Evolutionary conservation across 116 monocot genomes (phyloP).

Genomic region (Posidonia oceanica): DNA sequence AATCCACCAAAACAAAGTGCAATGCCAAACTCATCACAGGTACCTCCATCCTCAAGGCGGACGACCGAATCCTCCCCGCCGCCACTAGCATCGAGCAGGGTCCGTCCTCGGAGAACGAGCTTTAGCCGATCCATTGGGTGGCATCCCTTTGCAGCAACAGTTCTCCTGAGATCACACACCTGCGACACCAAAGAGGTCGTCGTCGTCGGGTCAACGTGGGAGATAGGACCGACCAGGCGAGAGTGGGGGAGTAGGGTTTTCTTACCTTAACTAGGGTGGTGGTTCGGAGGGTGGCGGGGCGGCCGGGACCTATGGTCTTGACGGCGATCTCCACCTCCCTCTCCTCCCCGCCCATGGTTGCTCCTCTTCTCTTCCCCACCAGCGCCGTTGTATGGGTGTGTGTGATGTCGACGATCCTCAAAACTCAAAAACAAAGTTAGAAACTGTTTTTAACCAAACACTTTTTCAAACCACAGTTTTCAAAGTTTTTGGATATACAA

Average conservation of each 20-base stretch:
- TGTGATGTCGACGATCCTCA: no score
- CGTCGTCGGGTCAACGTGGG: background rate
- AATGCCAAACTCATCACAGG: background rate
- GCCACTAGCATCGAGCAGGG: conserved; percentile 20
- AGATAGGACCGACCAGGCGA: background rate
- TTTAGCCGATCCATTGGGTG: conserved; percentile 48
- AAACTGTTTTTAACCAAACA: no score
- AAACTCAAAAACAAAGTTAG: no score
- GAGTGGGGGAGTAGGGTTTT: background rate
- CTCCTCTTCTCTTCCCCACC: background rate
- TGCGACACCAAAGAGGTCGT: conserved; percentile 2
- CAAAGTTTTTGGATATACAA: no score
- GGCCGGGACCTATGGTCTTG: conserved; percentile 51
- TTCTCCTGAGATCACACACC: conserved; percentile 41
- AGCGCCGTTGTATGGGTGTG: no score
- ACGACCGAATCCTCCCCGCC: conserved; percentile 20
- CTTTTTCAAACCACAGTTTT: no score
- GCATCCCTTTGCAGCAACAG: conserved; percentile 27
- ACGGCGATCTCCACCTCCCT: conserved; percentile 46
- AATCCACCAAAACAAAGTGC: no score
- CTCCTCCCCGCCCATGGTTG: conserved; percentile 18
- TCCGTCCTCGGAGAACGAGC: conserved; percentile 46
- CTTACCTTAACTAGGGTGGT: conserved; percentile 36
- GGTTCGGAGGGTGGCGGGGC: conserved; percentile 34
- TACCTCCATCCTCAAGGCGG: conserved; percentile 49